phyloP scores from a whole-genome alignment of 345 rosid species.

The Leavenworthia alabamica region DNA sequence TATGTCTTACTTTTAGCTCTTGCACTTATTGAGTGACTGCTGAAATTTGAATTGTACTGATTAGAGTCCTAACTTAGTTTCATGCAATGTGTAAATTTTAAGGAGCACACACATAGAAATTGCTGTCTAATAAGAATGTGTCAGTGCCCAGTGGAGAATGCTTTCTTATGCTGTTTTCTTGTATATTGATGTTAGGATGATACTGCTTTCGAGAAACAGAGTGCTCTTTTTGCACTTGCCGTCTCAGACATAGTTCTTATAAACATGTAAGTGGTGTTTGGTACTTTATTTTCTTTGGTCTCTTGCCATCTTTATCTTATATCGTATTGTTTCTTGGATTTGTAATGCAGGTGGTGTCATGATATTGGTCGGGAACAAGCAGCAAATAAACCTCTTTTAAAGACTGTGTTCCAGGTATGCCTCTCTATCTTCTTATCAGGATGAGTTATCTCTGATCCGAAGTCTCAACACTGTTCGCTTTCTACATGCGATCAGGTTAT shows the following conservation, averaged over 20 bases:
- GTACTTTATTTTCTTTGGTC: conserved; percentile 6
- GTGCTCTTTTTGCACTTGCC: conserved; percentile 98
- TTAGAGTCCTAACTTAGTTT: conserved; percentile 8
- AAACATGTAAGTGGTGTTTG: conserved; percentile 65
- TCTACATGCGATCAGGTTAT: conserved; percentile 60
- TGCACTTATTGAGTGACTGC: neutral
- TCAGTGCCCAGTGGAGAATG: neutral
- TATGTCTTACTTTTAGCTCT: neutral
- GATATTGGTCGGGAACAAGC: conserved; percentile 99
- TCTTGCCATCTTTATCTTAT: neutral
- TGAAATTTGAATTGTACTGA: neutral
- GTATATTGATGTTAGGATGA: conserved; percentile 58
- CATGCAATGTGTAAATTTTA: neutral
- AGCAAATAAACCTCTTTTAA: conserved; percentile 95
- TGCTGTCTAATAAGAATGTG: neutral
- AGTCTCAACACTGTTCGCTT: neutral
- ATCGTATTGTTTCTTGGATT: conserved; percentile 12
- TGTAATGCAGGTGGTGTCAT: conserved; percentile 89
- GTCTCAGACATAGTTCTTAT: conserved; percentile 97
- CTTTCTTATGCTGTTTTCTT: conserved; percentile 12
- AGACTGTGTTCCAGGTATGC: conserved; percentile 95
- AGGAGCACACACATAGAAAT: neutral
- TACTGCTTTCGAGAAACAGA: conserved; percentile 98
- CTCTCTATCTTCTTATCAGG: conserved; percentile 9
- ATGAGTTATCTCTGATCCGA: conserved; percentile 16